These are phyloP conservation scores for Nicotiana tomentosiformis DNA, from an alignment of 257 asterid species.

Conservation along the genomic window DNA sequence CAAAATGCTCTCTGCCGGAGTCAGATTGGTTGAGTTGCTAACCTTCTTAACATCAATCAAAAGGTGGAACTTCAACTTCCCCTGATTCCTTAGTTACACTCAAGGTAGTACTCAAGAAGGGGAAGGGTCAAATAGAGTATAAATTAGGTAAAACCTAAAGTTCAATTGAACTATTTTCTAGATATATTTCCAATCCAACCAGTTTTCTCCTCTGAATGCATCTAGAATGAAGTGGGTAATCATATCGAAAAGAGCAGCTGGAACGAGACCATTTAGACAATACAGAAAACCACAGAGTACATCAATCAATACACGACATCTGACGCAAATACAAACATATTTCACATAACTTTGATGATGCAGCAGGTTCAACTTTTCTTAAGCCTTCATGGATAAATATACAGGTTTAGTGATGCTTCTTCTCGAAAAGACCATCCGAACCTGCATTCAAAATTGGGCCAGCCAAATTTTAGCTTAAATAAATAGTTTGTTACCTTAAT, in stretches of 20 bases:
- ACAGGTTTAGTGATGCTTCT: conserved; percentile 21
- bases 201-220: background rate
- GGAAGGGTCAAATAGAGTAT: too few relatives aligned
- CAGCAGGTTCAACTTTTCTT: background rate
- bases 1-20: too few relatives aligned
- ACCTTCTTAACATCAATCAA: too few relatives aligned
- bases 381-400: background rate
- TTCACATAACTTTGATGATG: background rate
- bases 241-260: background rate
- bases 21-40: too few relatives aligned
- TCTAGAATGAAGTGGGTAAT: background rate
- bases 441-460: conserved; percentile 33
- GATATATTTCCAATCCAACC: background rate
- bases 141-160: background rate
- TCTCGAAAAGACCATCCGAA: conserved; percentile 74
- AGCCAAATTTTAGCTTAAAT: background rate
- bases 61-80: too few relatives aligned
- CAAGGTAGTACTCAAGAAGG: too few relatives aligned
- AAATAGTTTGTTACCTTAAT: background rate
- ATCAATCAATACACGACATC: background rate
- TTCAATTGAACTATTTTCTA: background rate
- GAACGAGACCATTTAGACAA: background rate
- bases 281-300: background rate
- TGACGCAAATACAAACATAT: background rate
- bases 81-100: too few relatives aligned